These are phyloP conservation scores for Mortierella sp. DNA, from an alignment of 371 early-diverging fungal genomes.

Conservation along the genomic window DNA sequence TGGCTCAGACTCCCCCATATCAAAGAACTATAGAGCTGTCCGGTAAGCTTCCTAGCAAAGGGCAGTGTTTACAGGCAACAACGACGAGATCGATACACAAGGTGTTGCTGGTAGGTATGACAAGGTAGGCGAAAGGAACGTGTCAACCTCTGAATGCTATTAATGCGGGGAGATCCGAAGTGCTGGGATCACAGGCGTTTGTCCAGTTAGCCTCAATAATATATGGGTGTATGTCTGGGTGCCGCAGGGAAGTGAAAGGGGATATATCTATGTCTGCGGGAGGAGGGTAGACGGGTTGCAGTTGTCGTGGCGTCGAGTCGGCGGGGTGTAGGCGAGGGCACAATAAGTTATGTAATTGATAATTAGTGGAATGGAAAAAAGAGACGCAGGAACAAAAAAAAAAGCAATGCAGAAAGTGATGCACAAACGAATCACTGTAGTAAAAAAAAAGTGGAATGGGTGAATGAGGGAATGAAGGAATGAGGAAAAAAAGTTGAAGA, in stretches of 20 bases:
- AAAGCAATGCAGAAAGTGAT: not conserved
- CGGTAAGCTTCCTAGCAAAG: not conserved
- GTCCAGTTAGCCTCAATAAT: not conserved
- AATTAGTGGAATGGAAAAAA: not conserved
- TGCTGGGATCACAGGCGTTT: not conserved
- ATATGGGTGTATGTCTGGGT: not conserved
- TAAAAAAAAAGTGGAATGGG: not conserved
- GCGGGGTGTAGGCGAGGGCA: not conserved
- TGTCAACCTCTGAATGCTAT: not conserved
- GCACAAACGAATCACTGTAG: not conserved
- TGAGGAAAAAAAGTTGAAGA: not conserved
- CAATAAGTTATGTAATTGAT: not conserved
- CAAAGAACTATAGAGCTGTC: not conserved
- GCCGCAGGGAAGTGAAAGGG: not conserved
- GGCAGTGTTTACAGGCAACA: not conserved
- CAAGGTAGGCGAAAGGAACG: not conserved
- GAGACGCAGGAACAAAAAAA: constrained; percentile 1
- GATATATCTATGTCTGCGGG: not conserved
- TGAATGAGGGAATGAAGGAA: not conserved
- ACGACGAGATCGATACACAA: not conserved
- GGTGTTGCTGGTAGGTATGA: not conserved
- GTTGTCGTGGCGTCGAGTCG: not conserved
- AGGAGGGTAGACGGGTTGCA: not conserved
- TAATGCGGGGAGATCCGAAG: not conserved
- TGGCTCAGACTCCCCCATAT: constrained; percentile 29